These are phyloP conservation scores for Neotropicomus parvogracilis DNA, from an alignment of 1,284 basidiomycete genomes.

Conservation along the genomic window DNA sequence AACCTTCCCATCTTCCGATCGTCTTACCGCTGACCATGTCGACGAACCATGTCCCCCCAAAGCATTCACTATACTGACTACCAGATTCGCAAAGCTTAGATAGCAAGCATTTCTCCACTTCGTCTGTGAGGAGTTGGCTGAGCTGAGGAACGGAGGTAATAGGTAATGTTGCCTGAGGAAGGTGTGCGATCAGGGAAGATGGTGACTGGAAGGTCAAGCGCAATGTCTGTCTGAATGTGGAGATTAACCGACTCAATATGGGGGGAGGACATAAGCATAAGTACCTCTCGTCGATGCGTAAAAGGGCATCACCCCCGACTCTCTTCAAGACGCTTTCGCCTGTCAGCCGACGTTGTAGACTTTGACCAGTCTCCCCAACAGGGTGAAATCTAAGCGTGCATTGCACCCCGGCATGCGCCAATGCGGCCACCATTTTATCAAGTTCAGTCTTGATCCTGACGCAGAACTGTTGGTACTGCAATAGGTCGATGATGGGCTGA, in stretches of 20 bases:
- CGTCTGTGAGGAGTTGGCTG: slow-evolving; percentile 68
- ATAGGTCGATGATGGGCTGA: slow-evolving; percentile 67
- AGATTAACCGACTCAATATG: background rate
- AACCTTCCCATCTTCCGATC: slow-evolving; percentile 78
- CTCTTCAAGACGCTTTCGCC: slow-evolving; percentile 34
- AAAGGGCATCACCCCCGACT: slow-evolving; percentile 63
- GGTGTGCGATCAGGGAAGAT: slow-evolving; percentile 64
- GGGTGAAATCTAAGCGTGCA: slow-evolving; percentile 56
- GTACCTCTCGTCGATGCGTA: slow-evolving; percentile 66
- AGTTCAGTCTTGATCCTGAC: slow-evolving; percentile 58
- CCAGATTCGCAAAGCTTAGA: slow-evolving; percentile 66
- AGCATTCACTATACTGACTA: slow-evolving; percentile 47
- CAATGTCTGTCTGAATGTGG: slow-evolving; percentile 54
- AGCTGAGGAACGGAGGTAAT: slow-evolving; percentile 73
- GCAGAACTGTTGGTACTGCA: slow-evolving; percentile 75
- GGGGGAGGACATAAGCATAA: background rate
- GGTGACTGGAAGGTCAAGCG: slow-evolving; percentile 72
- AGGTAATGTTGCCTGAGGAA: slow-evolving; percentile 68
- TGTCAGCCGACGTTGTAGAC: slow-evolving; percentile 36
- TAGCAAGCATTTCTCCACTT: slow-evolving; percentile 65
- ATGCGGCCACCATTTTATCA: slow-evolving; percentile 43
- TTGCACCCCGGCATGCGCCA: slow-evolving; percentile 54
- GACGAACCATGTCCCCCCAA: slow-evolving; percentile 72
- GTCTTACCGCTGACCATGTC: slow-evolving; percentile 60
- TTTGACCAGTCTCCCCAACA: slow-evolving; percentile 63